Base-by-base conservation (phyloP, 2,329 filamentous ascomycete genomes). In the Aspergillus fischeri region DNA sequence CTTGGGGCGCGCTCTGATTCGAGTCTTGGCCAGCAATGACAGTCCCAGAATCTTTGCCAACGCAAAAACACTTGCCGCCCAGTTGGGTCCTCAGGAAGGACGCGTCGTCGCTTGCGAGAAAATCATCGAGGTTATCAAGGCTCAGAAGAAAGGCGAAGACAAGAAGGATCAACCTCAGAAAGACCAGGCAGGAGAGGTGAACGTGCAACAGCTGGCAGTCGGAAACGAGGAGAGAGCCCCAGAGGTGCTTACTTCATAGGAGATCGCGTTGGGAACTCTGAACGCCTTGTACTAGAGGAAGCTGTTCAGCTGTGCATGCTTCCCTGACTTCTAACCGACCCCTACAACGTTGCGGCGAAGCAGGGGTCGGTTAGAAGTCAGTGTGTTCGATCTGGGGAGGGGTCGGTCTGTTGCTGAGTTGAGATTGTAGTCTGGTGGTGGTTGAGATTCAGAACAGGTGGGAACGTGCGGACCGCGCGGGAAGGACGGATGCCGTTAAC, bases 1-100 rank as follows among this genome's bases (percentile, higher is more conserved):
- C 3, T 57, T 77, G 3, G 58, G 60, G 5, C 48, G 58, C 6
- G 66, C 70, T 0, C 63, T 77, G 32, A 53, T 60, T 3, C 56
- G 48, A 10, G 57, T 64, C 48, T 32, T 66, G 20, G 48, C 53
- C 3, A 58, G 51, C n/a, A 56, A 55, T 14, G 51, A 54, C 20
- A 49, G 47, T 1, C 21, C 38, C 4, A 25, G 17, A 2, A 55
- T 66, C 25, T 51, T 42, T 17, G 53, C 57, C 28, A 54, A 56
- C 2, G 63, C 64, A 4, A 53, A 49, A 17, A 24, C 20, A 8
- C 55, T 66, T 21, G 52, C 60, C 4, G 35, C 45, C 7, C 20
- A 51, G 48, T 29, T 66, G 52, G 51, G 50, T 9, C 32, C 17
- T 29, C 54, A 56, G 25, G 60, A 65, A 38, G 65, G 64, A 32